Percentiles rank a stretch among this genome's conserved stretches.
These are phyloP conservation scores for Limtongozyma cylindracea DNA, from an alignment of 805 yeast species.

Conservation along the genomic window DNA sequence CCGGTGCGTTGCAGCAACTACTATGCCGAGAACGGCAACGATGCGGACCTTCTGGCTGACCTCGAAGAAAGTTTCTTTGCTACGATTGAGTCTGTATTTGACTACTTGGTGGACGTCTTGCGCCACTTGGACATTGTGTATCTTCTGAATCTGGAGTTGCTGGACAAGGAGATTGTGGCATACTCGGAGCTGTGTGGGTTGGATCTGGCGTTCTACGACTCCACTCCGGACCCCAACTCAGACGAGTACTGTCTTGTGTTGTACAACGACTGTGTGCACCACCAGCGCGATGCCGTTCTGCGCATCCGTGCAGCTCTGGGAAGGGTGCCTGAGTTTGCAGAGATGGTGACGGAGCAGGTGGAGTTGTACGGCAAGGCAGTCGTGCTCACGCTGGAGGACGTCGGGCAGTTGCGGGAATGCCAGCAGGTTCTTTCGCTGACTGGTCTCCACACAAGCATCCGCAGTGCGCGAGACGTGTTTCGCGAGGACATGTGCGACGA, in stretches of 20 bases:
- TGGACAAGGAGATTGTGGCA: slow-evolving; percentile 4
- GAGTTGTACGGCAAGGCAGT: slow-evolving; percentile 43
- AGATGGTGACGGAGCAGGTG: slow-evolving; percentile 42
- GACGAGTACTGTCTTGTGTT: slow-evolving; percentile 27
- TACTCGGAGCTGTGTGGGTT: slow-evolving; percentile 9
- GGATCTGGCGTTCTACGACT: slow-evolving; percentile 17
- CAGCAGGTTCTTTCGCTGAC: slow-evolving; percentile 33
- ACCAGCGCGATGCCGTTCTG: slow-evolving; percentile 47
- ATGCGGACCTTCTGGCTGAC: slow-evolving; percentile 10
- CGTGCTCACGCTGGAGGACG: slow-evolving; percentile 29
- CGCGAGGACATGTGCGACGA: slow-evolving; percentile 66
- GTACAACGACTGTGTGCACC: slow-evolving; percentile 64
- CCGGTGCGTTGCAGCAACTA: no score
- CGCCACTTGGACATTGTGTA: slow-evolving; percentile 19
- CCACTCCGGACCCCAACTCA: slow-evolving; percentile 11
- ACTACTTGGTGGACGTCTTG: slow-evolving; percentile 38
- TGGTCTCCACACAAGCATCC: slow-evolving; percentile 39
- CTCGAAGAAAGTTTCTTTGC: slow-evolving; percentile 10
- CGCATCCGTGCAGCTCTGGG: slow-evolving; percentile 38
- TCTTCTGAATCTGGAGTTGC: slow-evolving; percentile 7
- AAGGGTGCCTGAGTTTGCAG: slow-evolving; percentile 37
- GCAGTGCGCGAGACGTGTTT: slow-evolving; percentile 42
- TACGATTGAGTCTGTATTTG: slow-evolving; percentile 22
- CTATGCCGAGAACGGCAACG: slow-evolving; percentile 3
- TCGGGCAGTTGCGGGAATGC: slow-evolving; percentile 21